These are phyloP conservation scores for Neurospora discreta DNA, from an alignment of 495 filamentous ascomycete species.

Conservation along the genomic window DNA sequence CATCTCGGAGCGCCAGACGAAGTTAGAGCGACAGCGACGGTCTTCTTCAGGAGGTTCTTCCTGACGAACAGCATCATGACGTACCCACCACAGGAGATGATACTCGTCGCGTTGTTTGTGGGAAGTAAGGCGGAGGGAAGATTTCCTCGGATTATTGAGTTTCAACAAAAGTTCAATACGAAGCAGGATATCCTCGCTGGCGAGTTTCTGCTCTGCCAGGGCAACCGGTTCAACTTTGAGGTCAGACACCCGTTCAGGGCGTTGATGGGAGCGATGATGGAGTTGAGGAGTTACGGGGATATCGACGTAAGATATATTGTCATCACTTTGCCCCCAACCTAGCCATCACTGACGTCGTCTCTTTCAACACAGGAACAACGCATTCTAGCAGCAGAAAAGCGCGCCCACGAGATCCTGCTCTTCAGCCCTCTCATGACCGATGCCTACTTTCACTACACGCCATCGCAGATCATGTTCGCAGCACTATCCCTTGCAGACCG, in stretches of 20 bases:
- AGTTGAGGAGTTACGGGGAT: conserved; percentile 46
- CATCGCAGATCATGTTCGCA: conserved; percentile 83
- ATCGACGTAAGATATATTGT: conserved; percentile 18
- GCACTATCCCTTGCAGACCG: conserved; percentile 65
- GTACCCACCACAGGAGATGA: conserved; percentile 78
- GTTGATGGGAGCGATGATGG: conserved; percentile 76
- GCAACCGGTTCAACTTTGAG: conserved; percentile 86
- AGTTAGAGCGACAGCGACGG: conserved; percentile 80
- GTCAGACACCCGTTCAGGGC: conserved; percentile 85
- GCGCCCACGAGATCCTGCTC: conserved; percentile 62
- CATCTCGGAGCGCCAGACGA: conserved; percentile 68
- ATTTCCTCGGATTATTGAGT: conserved; percentile 61
- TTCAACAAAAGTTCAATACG: conserved; percentile 48
- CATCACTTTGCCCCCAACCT: conserved; percentile 4
- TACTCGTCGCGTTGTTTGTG: conserved; percentile 79
- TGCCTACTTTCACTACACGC: conserved; percentile 91
- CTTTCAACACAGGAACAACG: conserved; percentile 26
- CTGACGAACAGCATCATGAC: conserved; percentile 90
- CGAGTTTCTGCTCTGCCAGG: conserved; percentile 85
- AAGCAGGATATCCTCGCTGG: conserved; percentile 73
- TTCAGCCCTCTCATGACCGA: conserved; percentile 77
- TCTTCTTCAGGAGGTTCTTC: conserved; percentile 91
- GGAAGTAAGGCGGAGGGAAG: conserved; percentile 83
- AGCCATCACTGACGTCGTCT: conserved; percentile 9
- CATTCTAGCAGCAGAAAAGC: conserved; percentile 55